Evolutionary conservation across 345 rosid species (phyloP), one percentile per base, ranked within the genome.

Genomic region (Nephelium lappaceum): DNA sequence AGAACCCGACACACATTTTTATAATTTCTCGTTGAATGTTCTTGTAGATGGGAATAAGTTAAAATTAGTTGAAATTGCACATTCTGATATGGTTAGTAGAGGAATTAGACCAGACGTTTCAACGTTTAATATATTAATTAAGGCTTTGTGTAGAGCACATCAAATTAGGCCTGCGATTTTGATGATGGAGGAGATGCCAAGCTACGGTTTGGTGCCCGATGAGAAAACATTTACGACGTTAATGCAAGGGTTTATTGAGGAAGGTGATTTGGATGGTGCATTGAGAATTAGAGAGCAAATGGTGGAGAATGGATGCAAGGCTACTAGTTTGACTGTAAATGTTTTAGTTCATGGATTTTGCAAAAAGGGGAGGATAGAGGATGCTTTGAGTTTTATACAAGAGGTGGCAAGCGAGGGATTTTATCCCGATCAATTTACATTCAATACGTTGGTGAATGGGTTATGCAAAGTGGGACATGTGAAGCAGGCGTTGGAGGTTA

Each of bases 111-210:
- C 97, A 4, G 96, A 95, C 71, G 92, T 93, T 45, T 90, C 93
- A 0, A 95, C 99, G 8, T 93, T 92, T 82, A 95, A 93, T 71
- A 85, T 92, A 64, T 73, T 95, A 79, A 90, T 95, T 38, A 93
- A 92, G 82, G 98, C 98, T 70, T 82, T 92, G 75, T 93, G 98
- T 82, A 93, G 70, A 77, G 95, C 99, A 4, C 98, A 92, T 81
- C 97, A 92, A 78, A 86, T 93, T 82, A 88, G 97, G 84, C 91
- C 96, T 31, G 95, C 98, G 8, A 71, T 90, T 62, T 85, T 91
- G 83, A 86, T 95, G 95, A 87, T 93, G 95, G 97, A 93, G 80
- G 99, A 93, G 81, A 93, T 95, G 99, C 77, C 84, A 1, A 83
- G 79, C 78, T 85, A 90, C 61, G 91, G 92, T 75, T 77, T 92